Percentiles rank a stretch among this genome's conserved stretches.
phyloP scores from a whole-genome alignment of 768 basidiomycete genomes.

The Nevesoporus exiguus region DNA sequence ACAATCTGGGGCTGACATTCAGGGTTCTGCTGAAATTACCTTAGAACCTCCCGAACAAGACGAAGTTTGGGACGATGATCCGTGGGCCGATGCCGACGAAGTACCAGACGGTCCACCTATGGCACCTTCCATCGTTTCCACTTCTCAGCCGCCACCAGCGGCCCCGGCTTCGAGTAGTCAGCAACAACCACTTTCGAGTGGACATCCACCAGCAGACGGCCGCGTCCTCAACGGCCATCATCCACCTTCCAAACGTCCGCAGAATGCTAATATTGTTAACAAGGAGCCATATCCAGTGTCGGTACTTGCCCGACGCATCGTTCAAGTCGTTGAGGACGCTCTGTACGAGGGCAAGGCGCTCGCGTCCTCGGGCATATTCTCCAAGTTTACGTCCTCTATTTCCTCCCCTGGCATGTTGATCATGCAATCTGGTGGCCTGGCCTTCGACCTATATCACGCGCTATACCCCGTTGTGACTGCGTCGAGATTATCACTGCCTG shows the following conservation, averaged over 20 bases:
- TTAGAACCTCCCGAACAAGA: conserved; percentile 39
- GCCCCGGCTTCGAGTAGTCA: conserved; percentile 55
- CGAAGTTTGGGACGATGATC: conserved; percentile 62
- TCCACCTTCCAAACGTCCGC: conserved; percentile 18
- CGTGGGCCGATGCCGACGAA: conserved; percentile 54
- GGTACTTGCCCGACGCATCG: conserved; percentile 48
- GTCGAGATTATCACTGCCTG: conserved; percentile 45
- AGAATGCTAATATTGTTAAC: conserved; percentile 7
- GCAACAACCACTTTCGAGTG: conserved; percentile 39
- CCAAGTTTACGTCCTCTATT: conserved; percentile 28
- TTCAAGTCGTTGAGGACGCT: conserved; percentile 56
- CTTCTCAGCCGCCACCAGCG: conserved; percentile 31
- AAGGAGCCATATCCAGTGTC: conserved; percentile 62
- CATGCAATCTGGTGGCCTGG: conserved; percentile 55
- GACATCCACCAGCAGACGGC: conserved; percentile 21
- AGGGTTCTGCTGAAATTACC: conserved; percentile 7
- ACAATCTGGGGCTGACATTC: conserved; percentile 25
- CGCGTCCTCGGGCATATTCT: conserved; percentile 52
- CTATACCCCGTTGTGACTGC: conserved; percentile 66
- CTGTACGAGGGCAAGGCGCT: conserved; percentile 68
- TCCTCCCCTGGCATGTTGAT: conserved; percentile 52
- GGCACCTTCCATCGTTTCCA: conserved; percentile 20
- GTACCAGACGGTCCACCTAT: conserved; percentile 30
- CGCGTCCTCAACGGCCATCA: conserved; percentile 18
- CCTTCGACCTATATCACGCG: conserved; percentile 77